Percentiles rank a stretch among this genome's conserved stretches.
These are phyloP conservation scores for Rossbeevera mucosa DNA, from an alignment of 768 basidiomycete species.

Conservation along the genomic window DNA sequence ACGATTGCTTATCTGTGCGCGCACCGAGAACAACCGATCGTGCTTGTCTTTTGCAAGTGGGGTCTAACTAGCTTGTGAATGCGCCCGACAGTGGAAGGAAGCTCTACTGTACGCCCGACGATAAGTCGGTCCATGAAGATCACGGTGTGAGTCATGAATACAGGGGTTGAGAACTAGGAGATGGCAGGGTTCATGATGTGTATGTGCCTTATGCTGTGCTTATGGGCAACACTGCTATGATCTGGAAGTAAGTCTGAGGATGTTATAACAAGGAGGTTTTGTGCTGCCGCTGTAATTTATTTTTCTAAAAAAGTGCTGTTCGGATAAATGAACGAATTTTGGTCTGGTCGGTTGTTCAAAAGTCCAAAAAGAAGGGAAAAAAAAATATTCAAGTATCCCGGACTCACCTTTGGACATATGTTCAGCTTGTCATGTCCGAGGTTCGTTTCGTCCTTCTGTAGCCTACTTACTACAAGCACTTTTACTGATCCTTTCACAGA, in stretches of 20 bases:
- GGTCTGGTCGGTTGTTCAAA: constrained; percentile 22
- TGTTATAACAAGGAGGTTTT: background rate
- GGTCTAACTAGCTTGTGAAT: background rate
- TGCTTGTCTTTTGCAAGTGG: background rate
- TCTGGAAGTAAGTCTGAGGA: no score
- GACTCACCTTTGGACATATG: constrained; percentile 5
- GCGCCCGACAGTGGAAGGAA: background rate
- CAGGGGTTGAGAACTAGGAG: no score
- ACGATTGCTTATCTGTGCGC: background rate
- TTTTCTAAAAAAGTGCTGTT: constrained; percentile 6
- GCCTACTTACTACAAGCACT: fast-evolving
- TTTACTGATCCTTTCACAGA: constrained; percentile 1
- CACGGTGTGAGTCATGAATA: background rate
- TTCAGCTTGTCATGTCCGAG: constrained; percentile 20
- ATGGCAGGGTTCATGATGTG: background rate
- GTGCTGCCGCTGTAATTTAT: background rate
- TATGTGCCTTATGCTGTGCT: background rate
- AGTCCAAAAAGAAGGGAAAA: background rate
- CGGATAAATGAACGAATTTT: constrained; percentile 21
- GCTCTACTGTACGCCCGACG: background rate
- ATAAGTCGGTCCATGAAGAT: background rate
- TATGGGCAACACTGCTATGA: no score
- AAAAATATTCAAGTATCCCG: background rate
- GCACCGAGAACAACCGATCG: background rate
- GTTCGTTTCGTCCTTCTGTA: constrained; percentile 1